Base-by-base conservation (phyloP, 306 rosid species). In the Aeschynomene evenia region DNA sequence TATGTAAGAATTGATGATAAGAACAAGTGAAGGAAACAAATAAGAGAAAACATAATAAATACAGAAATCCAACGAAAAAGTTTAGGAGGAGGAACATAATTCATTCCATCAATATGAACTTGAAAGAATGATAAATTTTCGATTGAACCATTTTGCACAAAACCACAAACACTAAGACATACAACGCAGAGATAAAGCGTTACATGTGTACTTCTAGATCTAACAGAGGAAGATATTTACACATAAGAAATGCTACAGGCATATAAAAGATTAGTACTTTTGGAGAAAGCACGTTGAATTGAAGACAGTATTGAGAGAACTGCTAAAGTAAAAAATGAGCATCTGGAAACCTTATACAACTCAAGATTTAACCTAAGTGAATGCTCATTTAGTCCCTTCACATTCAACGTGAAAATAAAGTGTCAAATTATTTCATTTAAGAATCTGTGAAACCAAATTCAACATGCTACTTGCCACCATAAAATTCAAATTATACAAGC, bases 321-420 rank as follows among this genome's bases (percentile, higher is more conserved):
- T 4, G 5, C 20, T 34, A 50, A 28, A 58, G 56, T 51, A 40
- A 45, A 72, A 70, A 74, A 55, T 43, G 60, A 65, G 31, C 34
- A 18, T 65, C 16, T 55, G 29, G 51, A 71, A 37, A 21, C 40
- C 56, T 19, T 53, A 6, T 37, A 36, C 21, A 56, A 46, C 34
- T 31, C 51, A 71, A 71, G 60, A 71, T 58, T 58, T 28, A 37
- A 10, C 43, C 43, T 37, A n/a, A 15, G 19, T 2, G 15, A 16
- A 45, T 45, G 51, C 51, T 45, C 51, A 40, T 45, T 5, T 62
- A 39, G 36, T 56, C 43, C 23, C 40, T 54, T 48, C 53, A 63
- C 16, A 80, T 55, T 63, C 53, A 64, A 49, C 39, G 51, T 8
- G 23, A 39, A 69, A 22, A 69, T 21, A 74, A 43, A 72, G 79